Evolutionary conservation across 345 rosid genomes (phyloP).

Genomic region (Eucalyptus fibrosa): DNA sequence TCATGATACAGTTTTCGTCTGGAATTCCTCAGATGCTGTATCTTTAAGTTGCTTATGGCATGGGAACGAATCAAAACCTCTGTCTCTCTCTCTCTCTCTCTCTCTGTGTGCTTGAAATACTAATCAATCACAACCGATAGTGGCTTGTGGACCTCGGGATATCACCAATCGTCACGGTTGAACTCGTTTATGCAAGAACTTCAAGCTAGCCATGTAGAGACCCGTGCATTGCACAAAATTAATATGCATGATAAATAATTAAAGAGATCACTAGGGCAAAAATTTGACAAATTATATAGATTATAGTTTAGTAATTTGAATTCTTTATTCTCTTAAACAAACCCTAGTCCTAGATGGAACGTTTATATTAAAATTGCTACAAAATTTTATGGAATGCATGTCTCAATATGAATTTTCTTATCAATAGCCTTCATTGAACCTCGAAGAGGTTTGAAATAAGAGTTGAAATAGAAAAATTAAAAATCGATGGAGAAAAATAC

Average conservation of each 20-base stretch:
- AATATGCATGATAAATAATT: background rate
- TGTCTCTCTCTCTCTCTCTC: no score
- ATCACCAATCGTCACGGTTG: background rate
- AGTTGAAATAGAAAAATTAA: background rate
- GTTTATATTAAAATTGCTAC: background rate
- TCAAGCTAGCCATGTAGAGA: background rate
- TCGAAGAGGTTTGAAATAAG: background rate
- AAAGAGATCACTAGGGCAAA: background rate
- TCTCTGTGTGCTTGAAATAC: background rate
- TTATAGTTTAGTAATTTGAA: background rate
- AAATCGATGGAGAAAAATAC: background rate
- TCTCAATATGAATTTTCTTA: background rate
- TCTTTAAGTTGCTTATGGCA: background rate
- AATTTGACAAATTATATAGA: background rate
- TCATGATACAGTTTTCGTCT: background rate
- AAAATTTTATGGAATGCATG: background rate
- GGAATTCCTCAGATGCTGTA: background rate
- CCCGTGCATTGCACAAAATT: background rate
- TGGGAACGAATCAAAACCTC: background rate
- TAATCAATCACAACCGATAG: background rate
- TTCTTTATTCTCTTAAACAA: background rate
- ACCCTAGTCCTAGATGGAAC: background rate
- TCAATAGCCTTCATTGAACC: background rate
- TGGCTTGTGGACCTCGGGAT: background rate
- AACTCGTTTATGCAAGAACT: background rate